Evolutionary conservation across 129 eudicot genomes (phyloP), one percentile per base, ranked within the genome.

Genomic region (Calendula officinalis): DNA sequence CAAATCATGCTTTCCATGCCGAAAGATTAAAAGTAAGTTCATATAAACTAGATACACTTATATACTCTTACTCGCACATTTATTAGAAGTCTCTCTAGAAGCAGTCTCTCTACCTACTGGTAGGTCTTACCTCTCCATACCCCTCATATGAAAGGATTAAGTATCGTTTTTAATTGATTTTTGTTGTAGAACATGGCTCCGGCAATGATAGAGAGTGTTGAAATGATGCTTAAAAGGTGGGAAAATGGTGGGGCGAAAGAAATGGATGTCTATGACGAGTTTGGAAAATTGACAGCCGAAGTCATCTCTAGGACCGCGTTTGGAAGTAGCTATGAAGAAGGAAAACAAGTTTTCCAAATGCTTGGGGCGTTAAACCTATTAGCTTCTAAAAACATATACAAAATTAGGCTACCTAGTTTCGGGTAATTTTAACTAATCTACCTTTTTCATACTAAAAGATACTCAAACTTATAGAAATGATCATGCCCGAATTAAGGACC

Each of bases 151-250:
- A n/a, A n/a, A n/a, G n/a, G n/a, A n/a, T n/a, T n/a, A n/a, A n/a
- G n/a, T n/a, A n/a, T n/a, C n/a, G n/a, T n/a, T n/a, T n/a, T n/a
- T n/a, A n/a, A n/a, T n/a, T n/a, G n/a, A n/a, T n/a, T n/a, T n/a
- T n/a, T n/a, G n/a, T n/a, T n/a, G 51, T 32, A 79, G 84, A 73
- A 63, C 58, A 79, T 74, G 74, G 17, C 42, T 45, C 77, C 77
- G 1, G 64, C 49, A 6, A 74, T 74, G 77, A 66, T 69, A 69
- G 51, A 59, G 43, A 79, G 84, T 14, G 70, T 48, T 15, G 66
- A 69, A 27, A 67, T 51, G 60, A 79, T 74, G 84, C 44, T 79
- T n/a, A 60, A 74, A 50, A 60, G 74, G 51, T 79, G 80, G 80
- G 74, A 59, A 63, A 46, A 65, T 60, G 38, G 10, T 11, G 73